Base-by-base conservation (phyloP, 768 basidiomycete species). In the Pleurotus citrinopileatus region DNA sequence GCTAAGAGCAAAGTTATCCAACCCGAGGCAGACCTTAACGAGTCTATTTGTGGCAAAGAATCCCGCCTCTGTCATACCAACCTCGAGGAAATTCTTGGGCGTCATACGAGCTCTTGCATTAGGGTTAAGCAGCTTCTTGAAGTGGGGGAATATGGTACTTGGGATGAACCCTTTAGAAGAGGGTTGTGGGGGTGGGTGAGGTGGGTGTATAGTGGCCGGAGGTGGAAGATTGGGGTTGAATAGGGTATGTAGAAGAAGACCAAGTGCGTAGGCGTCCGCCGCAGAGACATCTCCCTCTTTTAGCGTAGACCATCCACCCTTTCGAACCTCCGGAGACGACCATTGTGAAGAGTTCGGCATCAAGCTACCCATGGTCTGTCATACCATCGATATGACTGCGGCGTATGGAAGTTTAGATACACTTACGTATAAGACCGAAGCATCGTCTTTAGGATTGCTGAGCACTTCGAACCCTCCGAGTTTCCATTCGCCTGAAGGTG, bases 401-500 rank as follows among this genome's bases (percentile, higher is more conserved):
- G 36, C 48, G 37, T 44, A 57, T 59, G 38, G 57, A 27, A 54
- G 36, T 2, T n/a, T 17, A 58, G 20, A 8, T 22, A 45, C 60
- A 71, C 88, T 69, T 71, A 94, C 93, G 76, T 90, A 96, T 64
- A 94, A 73, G 13, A 90, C 80, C 27, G 89, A 82, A 42, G 76
- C 67, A 12, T 90, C 85, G 50, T 98, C 95, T 60, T 84, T 89
- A 7, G 87, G 79, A 59, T 80, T 91, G 61, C 92, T 94, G 57
- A 97, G 68, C 0, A 96, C 71, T 63, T 99, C 97, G 63, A 98
- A 94, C 0, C 96, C 96, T 17, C 92, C 95, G 6, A 99, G 73
- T 64, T 91, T 91, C 97, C 96, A 98, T 73, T 99, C 97, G 4
- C 96, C 92, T 0, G 93, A 91, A 0, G 88, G 86, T 0, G 96